These are phyloP conservation scores for Nicotiana knightiana DNA, from an alignment of 257 asterid species.

Conservation along the genomic window DNA sequence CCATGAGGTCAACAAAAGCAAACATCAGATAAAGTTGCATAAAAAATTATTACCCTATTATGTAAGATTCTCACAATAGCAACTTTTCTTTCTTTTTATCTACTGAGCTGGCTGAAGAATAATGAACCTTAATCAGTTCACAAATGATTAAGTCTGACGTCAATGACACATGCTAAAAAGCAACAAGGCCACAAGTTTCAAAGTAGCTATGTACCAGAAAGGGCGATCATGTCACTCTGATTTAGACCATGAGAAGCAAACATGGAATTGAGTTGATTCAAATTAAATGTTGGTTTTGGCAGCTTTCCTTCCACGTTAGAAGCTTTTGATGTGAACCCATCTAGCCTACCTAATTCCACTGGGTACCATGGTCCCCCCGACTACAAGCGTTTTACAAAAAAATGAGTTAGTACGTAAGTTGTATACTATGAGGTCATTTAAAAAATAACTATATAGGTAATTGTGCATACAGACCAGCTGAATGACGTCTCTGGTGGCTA, in stretches of 20 bases:
- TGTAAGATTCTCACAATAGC: background rate
- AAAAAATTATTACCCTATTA: background rate
- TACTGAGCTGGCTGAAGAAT: background rate
- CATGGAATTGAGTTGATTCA: slow-evolving; percentile 59
- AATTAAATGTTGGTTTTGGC: slow-evolving; percentile 60
- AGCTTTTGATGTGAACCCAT: slow-evolving; percentile 62
- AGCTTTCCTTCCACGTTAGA: slow-evolving; percentile 63
- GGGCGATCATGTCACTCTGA: slow-evolving; percentile 82
- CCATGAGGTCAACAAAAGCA: background rate
- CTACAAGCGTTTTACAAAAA: slow-evolving; percentile 14
- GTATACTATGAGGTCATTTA: background rate
- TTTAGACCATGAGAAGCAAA: slow-evolving; percentile 49
- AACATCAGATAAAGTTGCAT: background rate
- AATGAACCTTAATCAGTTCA: background rate
- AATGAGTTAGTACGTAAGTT: background rate
- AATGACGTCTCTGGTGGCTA: slow-evolving; percentile 80
- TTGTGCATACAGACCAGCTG: slow-evolving; percentile 36
- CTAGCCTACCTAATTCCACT: slow-evolving; percentile 81
- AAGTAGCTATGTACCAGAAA: slow-evolving; percentile 48
- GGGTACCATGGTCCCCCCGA: slow-evolving; percentile 73
- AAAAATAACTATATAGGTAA: background rate
- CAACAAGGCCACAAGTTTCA: background rate
- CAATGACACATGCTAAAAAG: background rate
- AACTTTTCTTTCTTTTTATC: background rate
- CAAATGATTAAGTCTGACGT: background rate